A percentile compares a stretch with the other conserved stretches of the same genome.
Evolutionary conservation across 306 rosid species (phyloP).

Genomic region (Dryas octopetala): DNA sequence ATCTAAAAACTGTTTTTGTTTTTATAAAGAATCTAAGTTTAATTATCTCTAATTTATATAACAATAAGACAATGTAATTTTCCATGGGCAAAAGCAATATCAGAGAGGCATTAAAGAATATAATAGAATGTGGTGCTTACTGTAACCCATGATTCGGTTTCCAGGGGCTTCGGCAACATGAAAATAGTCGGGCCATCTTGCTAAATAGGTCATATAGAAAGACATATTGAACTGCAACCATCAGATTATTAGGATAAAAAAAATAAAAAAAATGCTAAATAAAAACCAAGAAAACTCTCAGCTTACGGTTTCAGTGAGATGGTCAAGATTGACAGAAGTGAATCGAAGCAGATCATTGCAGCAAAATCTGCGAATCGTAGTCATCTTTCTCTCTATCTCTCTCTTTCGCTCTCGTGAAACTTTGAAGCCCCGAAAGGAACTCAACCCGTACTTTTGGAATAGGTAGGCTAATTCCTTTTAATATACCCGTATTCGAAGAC

Average conservation of each 20-base stretch:
- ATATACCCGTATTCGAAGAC: not conserved
- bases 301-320: conserved; percentile 90
- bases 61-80: not conserved
- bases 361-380: conserved; percentile 90
- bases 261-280: not conserved
- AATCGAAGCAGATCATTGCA: conserved; percentile 97
- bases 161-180: conserved; percentile 90
- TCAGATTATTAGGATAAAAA: not conserved
- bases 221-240: conserved; percentile 84
- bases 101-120: not conserved
- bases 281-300: not conserved
- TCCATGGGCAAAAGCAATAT: not conserved
- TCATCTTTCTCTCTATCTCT: conserved; percentile 44
- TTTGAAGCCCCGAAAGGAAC: not conserved
- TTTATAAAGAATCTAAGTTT: too few relatives aligned
- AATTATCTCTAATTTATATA: too few relatives aligned
- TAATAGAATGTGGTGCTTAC: conserved; percentile 42
- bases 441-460: not conserved
- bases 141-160: conserved; percentile 87
- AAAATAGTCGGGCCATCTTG: conserved; percentile 97
- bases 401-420: not conserved
- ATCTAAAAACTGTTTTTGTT: too few relatives aligned
- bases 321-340: conserved; percentile 82
- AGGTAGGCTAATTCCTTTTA: not conserved
- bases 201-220: conserved; percentile 94